phyloP scores from a whole-genome alignment of 768 basidiomycete genomes.

The Russula griseocarnosa region DNA sequence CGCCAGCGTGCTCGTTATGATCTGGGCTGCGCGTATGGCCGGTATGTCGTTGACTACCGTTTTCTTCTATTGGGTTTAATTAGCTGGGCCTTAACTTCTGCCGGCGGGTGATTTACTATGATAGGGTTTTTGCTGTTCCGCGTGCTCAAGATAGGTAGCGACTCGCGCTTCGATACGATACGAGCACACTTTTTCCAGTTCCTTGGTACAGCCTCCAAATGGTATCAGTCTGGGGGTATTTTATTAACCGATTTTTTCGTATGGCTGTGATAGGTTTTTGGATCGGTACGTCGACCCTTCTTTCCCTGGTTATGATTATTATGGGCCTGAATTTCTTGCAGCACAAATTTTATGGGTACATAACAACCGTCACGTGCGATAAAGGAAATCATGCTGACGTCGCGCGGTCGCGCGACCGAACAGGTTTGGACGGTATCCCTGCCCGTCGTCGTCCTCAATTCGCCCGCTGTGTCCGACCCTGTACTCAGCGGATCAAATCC shows the following conservation, averaged over 20 bases:
- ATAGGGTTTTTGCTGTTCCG: slow-evolving; percentile 66
- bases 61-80: neutral
- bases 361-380: neutral
- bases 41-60: slow-evolving; percentile 34
- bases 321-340: neutral
- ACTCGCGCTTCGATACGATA: slow-evolving; percentile 65
- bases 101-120: neutral
- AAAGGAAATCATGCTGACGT: neutral
- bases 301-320: neutral
- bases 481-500: slow-evolving; percentile 60
- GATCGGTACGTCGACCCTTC: neutral
- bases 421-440: slow-evolving; percentile 5
- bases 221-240: neutral
- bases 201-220: slow-evolving; percentile 34
- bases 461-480: neutral
- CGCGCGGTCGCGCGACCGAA: neutral
- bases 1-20: slow-evolving; percentile 55
- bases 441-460: slow-evolving; percentile 12
- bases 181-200: slow-evolving; percentile 63
- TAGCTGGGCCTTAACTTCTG: no score
- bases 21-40: slow-evolving; percentile 60
- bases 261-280: slow-evolving; percentile 3
- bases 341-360: slow-evolving; percentile 9
- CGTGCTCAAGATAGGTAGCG: slow-evolving; percentile 64
- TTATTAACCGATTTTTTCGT: neutral